Percentiles rank a stretch among this genome's conserved stretches.
Evolutionary conservation across 805 yeast genomes (phyloP).

Genomic region (fission yeast (Schizosaccharomyces pombe)): ASM294v3 CU329670.1:4329001-4329500

Average conservation of each 20-base stretch:
- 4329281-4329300: neutral
- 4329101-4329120: neutral
- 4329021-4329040: too few relatives aligned
- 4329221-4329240: slow-evolving; percentile 35
- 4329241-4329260: slow-evolving; percentile 32
- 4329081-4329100: too few relatives aligned
- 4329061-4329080: too few relatives aligned
- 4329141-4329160: neutral
- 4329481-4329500: slow-evolving; percentile 36
- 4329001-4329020: too few relatives aligned
- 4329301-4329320: neutral
- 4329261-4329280: slow-evolving; percentile 32
- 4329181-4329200: slow-evolving; percentile 35
- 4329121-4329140: neutral
- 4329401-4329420: slow-evolving; percentile 45
- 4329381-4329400: slow-evolving; percentile 29
- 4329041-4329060: too few relatives aligned
- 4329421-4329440: slow-evolving; percentile 24
- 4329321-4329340: neutral
- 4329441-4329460: slow-evolving; percentile 25
- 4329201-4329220: slow-evolving; percentile 38
- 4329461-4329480: slow-evolving; percentile 40
- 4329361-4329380: slow-evolving; percentile 8
- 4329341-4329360: neutral
- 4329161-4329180: slow-evolving; percentile 12